Base-by-base conservation (phyloP, 495 filamentous ascomycete species). In the Aspergillus bertholletiae region DNA sequence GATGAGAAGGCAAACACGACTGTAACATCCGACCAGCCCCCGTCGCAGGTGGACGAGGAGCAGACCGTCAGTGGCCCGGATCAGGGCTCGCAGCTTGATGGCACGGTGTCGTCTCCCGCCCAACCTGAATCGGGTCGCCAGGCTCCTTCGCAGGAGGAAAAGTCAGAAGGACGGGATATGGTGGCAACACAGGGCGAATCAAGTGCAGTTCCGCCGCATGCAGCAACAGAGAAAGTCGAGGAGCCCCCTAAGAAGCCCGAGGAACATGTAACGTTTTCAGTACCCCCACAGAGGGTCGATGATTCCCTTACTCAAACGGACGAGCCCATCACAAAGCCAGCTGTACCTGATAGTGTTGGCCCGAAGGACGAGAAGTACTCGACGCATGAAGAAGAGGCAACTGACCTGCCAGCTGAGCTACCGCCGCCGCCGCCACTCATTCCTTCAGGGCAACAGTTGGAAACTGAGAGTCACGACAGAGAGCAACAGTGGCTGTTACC, bases 401-500 rank as follows among this genome's bases (percentile, higher is more conserved):
- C 62, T 47, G 55, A 79, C 55, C 58, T 74, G 13, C 64, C 71
- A 32, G 55, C 65, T 23, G 77, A 77, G 37, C 57, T 84, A 35
- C 80, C 81, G 45, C 85, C 83, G 48, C 88, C 77, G 15, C 84
- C 86, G 7, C 87, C 84, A 44, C 72, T 79, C 21, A 71, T 73
- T 22, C 75, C 78, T 37, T 66, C 77, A 53, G 57, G 73, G 49
- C 67, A 69, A 59, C 52, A 66, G 62, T 23, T 51, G 13, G 51
- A 60, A 46, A 53, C 30, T 28, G 64, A 70, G 21, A 60, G 73
- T 15, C 67, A 73, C 7, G 73, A 74, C 40, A 70, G 80, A 22
- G 70, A 76, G 49, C 81, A 87, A 52, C 85, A 87, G 59, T 95
- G 80, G 75, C 76, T 99, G 27, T 73, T 97, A 46, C 90, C 90